phyloP scores from a whole-genome alignment of 2,329 filamentous ascomycete species.

The Raffaelea albimanens region DNA sequence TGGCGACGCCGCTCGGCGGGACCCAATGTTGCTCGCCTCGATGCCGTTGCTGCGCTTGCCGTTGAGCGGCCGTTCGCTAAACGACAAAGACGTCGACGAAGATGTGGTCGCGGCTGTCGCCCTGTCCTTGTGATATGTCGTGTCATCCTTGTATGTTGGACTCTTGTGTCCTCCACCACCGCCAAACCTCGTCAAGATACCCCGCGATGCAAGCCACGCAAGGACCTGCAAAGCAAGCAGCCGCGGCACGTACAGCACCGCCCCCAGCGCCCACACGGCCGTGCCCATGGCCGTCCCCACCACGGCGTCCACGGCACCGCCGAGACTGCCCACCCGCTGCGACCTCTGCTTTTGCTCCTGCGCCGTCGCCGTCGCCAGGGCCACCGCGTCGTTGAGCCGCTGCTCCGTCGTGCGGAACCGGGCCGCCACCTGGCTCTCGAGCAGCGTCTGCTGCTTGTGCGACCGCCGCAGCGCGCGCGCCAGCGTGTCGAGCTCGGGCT shows the following conservation, averaged over 20 bases:
- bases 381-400: constrained; percentile 65
- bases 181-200: no score
- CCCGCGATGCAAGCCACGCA: neutral
- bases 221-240: neutral
- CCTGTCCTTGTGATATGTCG: no score
- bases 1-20: no score
- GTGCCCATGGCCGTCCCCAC: constrained; percentile 14
- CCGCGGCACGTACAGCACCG: constrained; percentile 9
- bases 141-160: no score
- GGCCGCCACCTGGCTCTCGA: constrained; percentile 67
- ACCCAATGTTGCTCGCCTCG: no score
- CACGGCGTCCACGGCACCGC: constrained; percentile 19
- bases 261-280: neutral
- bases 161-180: no score
- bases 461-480: constrained; percentile 84
- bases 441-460: constrained; percentile 74
- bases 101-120: no score
- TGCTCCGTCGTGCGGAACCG: constrained; percentile 63
- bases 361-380: constrained; percentile 69
- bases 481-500: constrained; percentile 78
- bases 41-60: no score
- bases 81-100: no score
- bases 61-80: no score
- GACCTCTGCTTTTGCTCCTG: neutral
- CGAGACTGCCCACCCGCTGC: constrained; percentile 16